A percentile compares a stretch with the other conserved stretches of the same genome.
Conservation (phyloP, 2,329 filamentous ascomycete species). For the Aspergillus sclerotialis region DNA sequence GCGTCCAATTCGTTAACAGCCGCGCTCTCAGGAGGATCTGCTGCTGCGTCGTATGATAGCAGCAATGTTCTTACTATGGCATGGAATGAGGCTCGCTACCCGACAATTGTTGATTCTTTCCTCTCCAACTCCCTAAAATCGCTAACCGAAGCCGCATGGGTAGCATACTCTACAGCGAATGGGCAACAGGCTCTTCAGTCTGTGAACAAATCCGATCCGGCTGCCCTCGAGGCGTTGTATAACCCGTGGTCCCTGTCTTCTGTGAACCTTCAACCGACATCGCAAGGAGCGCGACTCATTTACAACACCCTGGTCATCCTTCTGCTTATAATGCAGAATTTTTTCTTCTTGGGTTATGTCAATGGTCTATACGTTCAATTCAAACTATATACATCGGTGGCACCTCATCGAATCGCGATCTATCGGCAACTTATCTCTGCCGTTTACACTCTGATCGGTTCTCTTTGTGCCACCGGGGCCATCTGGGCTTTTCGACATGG, state of each 20-base stretch:
- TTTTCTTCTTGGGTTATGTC: conserved; percentile 39
- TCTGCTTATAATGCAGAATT: conserved; percentile 36
- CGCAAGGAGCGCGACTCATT: conserved; percentile 29
- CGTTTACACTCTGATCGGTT: conserved; percentile 4
- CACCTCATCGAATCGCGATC: conserved; percentile 1
- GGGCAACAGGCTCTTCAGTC: too few species aligned
- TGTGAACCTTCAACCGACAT: conserved; percentile 30
- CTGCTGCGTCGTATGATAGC: conserved; percentile 21
- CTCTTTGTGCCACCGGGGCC: conserved; percentile 5
- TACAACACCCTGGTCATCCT: conserved; percentile 37
- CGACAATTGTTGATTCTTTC: conserved; percentile 21
- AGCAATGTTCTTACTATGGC: conserved; percentile 25
- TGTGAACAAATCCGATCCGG: conserved; percentile 12
- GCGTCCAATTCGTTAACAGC: conserved; percentile 26
- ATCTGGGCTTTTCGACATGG: conserved; percentile 8
- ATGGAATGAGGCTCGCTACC: conserved; percentile 36
- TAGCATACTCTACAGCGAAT: conserved; percentile 14
- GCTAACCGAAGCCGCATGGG: conserved; percentile 19
- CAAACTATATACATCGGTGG: conserved; percentile 6
- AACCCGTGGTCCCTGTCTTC: conserved; percentile 26
- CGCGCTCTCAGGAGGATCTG: conserved; percentile 22
- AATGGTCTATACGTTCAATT: conserved; percentile 33
- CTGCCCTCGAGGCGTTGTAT: conserved; percentile 24
- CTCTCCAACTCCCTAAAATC: conserved; percentile 23
- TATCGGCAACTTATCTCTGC: conserved; percentile 5